phyloP scores from a whole-genome alignment of 768 basidiomycete genomes.

The Termitomyces sp. region DNA sequence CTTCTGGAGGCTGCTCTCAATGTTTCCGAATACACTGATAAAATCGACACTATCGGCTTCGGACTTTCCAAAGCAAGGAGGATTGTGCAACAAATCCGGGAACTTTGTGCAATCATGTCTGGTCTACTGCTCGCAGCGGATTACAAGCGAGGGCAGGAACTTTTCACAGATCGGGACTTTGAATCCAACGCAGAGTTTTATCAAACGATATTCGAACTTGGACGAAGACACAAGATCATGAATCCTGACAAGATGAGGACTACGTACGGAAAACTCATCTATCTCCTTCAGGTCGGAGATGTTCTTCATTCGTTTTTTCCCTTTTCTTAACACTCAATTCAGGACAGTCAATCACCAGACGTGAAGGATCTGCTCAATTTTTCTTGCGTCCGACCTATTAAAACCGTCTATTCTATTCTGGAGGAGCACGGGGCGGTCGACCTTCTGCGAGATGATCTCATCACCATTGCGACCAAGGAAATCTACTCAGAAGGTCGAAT shows the following conservation, averaged over 20 bases:
- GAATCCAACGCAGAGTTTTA: conserved; percentile 77
- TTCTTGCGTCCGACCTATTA: conserved; percentile 74
- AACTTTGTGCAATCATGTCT: conserved; percentile 85
- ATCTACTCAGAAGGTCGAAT: conserved; percentile 71
- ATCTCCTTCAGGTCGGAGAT: conserved; percentile 66
- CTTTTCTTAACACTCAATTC: conserved; percentile 11
- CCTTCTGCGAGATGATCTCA: conserved; percentile 72
- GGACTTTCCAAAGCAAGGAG: conserved; percentile 82
- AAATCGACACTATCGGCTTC: conserved; percentile 79
- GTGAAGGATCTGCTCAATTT: conserved; percentile 79
- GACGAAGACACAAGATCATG: conserved; percentile 86
- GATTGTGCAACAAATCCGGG: conserved; percentile 82
- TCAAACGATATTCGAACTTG: conserved; percentile 77
- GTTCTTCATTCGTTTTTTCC: not conserved
- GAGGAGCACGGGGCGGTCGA: conserved; percentile 62
- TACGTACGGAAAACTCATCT: conserved; percentile 84
- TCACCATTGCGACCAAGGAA: conserved; percentile 77
- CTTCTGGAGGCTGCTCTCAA: conserved; percentile 81
- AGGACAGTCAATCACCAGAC: conserved; percentile 85
- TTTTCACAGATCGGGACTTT: conserved; percentile 81
- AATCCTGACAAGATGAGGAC: conserved; percentile 91
- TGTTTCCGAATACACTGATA: conserved; percentile 88
- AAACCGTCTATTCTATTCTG: conserved; percentile 66
- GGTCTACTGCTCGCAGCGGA: conserved; percentile 80
- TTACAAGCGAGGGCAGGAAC: conserved; percentile 85